A percentile compares a stretch with the other conserved stretches of the same genome.
Conservation (phyloP, 1,284 basidiomycete genomes). For the Ustilago sp. region DNA sequence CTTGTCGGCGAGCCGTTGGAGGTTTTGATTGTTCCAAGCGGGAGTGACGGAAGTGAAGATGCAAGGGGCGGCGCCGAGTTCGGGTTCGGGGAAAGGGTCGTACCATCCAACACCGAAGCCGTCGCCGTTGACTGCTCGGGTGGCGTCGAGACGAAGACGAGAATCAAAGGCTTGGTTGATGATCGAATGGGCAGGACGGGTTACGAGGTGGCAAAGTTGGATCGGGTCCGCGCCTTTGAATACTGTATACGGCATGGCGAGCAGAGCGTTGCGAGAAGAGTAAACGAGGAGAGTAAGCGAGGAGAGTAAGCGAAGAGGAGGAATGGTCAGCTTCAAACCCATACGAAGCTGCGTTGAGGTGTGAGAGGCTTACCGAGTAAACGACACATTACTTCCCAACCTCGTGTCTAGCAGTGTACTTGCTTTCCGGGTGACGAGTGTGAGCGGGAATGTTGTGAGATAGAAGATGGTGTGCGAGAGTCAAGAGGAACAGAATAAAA, state of each 20-base stretch:
- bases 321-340: not conserved
- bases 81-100: constrained; percentile 51
- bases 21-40: constrained; percentile 67
- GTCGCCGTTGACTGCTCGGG: constrained; percentile 76
- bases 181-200: constrained; percentile 91
- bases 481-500: not conserved
- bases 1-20: constrained; percentile 65
- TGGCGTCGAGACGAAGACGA: constrained; percentile 70
- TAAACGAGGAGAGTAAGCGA: not conserved
- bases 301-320: not conserved
- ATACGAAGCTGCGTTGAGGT: not conserved
- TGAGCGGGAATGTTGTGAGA: not conserved
- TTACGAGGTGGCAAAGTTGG: constrained; percentile 77
- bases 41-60: constrained; percentile 95
- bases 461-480: constrained; percentile 7
- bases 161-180: constrained; percentile 68
- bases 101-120: constrained; percentile 93
- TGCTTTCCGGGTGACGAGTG: not conserved
- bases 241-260: constrained; percentile 44
- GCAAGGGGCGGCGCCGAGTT: constrained; percentile 75
- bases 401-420: not conserved
- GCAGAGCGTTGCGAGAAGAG: not conserved
- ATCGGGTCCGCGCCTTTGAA: constrained; percentile 63
- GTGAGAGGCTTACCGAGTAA: not conserved
- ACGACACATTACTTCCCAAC: not conserved